phyloP scores from a whole-genome alignment of 1,284 basidiomycete species.

The Ganoderma lucidum region DNA sequence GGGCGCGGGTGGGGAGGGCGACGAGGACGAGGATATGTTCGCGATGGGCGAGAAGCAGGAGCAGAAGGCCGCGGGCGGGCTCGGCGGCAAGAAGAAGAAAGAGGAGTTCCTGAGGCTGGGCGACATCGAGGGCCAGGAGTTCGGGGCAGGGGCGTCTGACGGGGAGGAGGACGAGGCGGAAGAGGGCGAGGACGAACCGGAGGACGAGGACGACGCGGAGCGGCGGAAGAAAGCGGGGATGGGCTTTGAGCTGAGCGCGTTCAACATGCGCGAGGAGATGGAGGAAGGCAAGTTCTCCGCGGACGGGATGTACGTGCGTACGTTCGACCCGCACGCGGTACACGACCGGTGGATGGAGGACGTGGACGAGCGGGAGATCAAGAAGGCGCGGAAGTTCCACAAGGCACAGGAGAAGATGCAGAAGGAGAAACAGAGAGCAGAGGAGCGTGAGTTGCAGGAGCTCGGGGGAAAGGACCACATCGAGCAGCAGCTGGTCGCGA shows the following conservation, averaged over 20 bases:
- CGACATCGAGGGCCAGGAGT: constrained; percentile 97
- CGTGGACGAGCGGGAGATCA: constrained; percentile 87
- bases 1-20: constrained; percentile 51
- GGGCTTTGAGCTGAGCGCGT: constrained; percentile 93
- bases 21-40: constrained; percentile 93
- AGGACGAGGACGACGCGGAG: constrained; percentile 82
- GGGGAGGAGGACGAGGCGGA: constrained; percentile 43
- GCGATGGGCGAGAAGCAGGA: constrained; percentile 68
- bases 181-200: constrained; percentile 63
- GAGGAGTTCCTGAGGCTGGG: constrained; percentile 84
- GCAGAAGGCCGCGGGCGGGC: constrained; percentile 53
- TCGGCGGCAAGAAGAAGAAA: constrained; percentile 64
- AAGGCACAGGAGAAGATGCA: constrained; percentile 74
- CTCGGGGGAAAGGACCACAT: constrained; percentile 74
- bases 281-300: constrained; percentile 96
- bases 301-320: constrained; percentile 89
- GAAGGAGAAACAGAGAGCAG: constrained; percentile 74
- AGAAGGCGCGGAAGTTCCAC: constrained; percentile 78
- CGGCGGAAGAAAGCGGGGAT: constrained; percentile 84
- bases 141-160: constrained; percentile 61
- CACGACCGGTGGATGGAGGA: constrained; percentile 98
- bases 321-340: constrained; percentile 89
- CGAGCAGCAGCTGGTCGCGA: constrained; percentile 72
- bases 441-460: constrained; percentile 72
- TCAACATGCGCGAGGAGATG: constrained; percentile 99